Conservation (phyloP, 1,139 yeast species). For the Kurtzmaniella quercitrusa region DNA sequence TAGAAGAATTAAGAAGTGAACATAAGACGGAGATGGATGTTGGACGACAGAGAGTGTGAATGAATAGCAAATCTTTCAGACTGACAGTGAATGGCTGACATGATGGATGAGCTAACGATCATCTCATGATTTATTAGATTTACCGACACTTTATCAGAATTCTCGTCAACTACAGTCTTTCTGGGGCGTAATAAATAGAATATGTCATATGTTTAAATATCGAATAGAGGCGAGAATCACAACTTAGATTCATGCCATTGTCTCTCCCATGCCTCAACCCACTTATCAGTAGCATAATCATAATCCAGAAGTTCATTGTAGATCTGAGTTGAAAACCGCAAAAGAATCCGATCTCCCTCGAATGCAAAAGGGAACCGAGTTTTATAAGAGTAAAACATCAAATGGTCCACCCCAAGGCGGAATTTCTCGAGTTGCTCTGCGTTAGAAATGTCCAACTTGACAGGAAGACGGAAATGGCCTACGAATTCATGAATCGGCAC, state of each 20-base stretch:
- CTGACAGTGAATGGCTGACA: too few relatives aligned
- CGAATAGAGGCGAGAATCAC: too few relatives aligned
- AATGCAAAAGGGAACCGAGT: conserved; percentile 43
- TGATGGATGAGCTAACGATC: too few relatives aligned
- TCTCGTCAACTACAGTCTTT: too few relatives aligned
- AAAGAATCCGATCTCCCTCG: conserved; percentile 33
- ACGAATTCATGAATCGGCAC: conserved; percentile 26
- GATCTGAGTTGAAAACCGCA: conserved; percentile 57
- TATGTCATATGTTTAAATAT: too few relatives aligned
- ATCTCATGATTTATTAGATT: too few relatives aligned
- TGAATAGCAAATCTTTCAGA: too few relatives aligned
- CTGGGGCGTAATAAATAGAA: too few relatives aligned
- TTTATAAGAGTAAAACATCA: conserved; percentile 19
- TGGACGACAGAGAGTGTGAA: too few relatives aligned
- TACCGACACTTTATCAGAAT: too few relatives aligned
- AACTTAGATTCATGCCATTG: conserved; percentile 5
- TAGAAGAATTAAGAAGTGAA: background rate
- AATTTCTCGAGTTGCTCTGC: background rate
- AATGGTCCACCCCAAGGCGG: conserved; percentile 4
- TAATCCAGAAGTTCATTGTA: conserved; percentile 57
- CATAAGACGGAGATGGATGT: background rate
- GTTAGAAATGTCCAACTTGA: conserved; percentile 1
- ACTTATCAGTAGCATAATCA: conserved; percentile 34
- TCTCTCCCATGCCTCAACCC: conserved; percentile 14
- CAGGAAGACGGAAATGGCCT: background rate